Evolutionary conservation across 2,329 filamentous ascomycete genomes (phyloP), one percentile per base, ranked within the genome.

Genomic region (Fusarium temperatum): DNA sequence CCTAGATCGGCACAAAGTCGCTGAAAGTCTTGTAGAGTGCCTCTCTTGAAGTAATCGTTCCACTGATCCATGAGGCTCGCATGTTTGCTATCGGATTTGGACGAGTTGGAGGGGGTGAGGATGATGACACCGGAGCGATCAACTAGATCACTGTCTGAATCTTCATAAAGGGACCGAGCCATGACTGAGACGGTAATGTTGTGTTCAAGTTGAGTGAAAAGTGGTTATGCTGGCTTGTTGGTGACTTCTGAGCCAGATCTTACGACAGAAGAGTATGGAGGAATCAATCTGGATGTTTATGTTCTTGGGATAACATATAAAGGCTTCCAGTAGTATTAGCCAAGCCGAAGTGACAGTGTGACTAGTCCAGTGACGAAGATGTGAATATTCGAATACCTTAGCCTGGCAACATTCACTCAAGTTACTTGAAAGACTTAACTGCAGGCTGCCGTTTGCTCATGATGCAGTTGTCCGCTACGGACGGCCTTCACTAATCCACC

Each of bases 1-100:
- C 81, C 84, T 24, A 89, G 77, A 66, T 88, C 85, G 1, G 26
- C 17, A 76, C 87, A 85, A 30, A 89, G 77, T 4, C 81, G 78
- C 62, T 85, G 83, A 83, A 85, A 88, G 68, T 86, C 83, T 9
- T 76, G 73, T 0, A 89, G 80, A 0, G 70, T 62, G 11, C 75
- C 74, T 32, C 73, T 62, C 26, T 80, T 75, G 24, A 82, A 81
- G 67, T 84, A 84, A 14, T 63, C 15, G 3, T 80, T 50, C 77
- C 81, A 83, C 15, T 47, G 59, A 8, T 72, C n/a, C 32, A 71
- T 22, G 9, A 71, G 66, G 20, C 26, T 54, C 20, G 10, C 28
- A 12, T 26, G 22, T 38, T 57, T 57, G 30, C 39, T 63, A 10
- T 22, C 28, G 15, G 53, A 6, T 7, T 24, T 22, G 11, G 70